Evolutionary conservation across 306 rosid genomes (phyloP).

Genomic region (Medicago ruthenica): DNA sequence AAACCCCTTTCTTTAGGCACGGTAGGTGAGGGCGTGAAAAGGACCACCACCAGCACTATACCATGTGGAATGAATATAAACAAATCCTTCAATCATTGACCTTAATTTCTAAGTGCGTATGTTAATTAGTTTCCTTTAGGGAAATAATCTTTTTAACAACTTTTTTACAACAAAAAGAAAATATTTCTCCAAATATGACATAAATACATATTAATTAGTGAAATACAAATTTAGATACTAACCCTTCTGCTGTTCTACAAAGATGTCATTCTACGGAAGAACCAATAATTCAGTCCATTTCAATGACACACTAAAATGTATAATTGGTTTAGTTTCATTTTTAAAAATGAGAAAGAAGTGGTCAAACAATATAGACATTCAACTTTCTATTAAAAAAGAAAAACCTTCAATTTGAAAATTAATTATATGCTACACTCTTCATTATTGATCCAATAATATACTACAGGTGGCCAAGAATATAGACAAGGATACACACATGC

Average conservation of each 20-base stretch:
- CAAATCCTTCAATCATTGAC: slow-evolving; percentile 29
- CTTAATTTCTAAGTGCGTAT: background rate
- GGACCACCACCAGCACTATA: slow-evolving; percentile 32
- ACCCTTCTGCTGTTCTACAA: background rate
- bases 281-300: background rate
- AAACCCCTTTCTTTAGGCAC: slow-evolving; percentile 21
- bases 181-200: background rate
- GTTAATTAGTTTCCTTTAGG: background rate
- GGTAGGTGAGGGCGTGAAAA: slow-evolving; percentile 32
- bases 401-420: slow-evolving; percentile 2
- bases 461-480: background rate
- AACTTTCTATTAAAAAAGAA: too few relatives aligned
- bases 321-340: background rate
- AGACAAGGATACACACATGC: slow-evolving; percentile 29
- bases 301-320: background rate
- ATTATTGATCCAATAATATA: slow-evolving; percentile 42
- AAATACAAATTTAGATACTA: background rate
- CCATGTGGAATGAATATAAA: slow-evolving; percentile 34
- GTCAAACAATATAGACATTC: slow-evolving; percentile 29
- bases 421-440: slow-evolving; percentile 5
- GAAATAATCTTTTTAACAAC: background rate
- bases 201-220: background rate
- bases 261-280: background rate
- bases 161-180: background rate
- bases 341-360: slow-evolving; percentile 12